Percentiles rank a stretch among this genome's conserved stretches.
phyloP scores from a whole-genome alignment of 140 eudicot species.

The Senecio squalidus region DNA sequence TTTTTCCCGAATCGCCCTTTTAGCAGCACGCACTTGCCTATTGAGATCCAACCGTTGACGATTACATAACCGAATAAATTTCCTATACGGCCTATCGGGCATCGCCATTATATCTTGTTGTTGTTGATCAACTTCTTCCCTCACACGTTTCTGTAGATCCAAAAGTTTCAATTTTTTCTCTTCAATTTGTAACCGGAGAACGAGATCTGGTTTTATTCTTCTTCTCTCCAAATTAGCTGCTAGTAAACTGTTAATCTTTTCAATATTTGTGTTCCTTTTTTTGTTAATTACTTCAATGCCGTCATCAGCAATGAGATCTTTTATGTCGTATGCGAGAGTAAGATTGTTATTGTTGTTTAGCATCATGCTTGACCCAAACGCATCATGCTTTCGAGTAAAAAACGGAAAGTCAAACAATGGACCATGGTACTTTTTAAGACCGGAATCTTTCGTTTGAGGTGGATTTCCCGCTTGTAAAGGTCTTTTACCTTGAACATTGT shows the following conservation, averaged over 20 bases:
- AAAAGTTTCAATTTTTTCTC: conserved; percentile 66
- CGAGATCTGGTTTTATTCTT: conserved; percentile 86
- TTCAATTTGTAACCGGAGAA: conserved; percentile 78
- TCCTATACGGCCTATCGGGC: conserved; percentile 91
- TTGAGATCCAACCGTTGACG: conserved; percentile 86
- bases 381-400: conserved; percentile 85
- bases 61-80: conserved; percentile 83
- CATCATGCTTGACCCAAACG: conserved; percentile 74
- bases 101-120: conserved; percentile 95
- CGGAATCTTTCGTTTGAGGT: conserved; percentile 66
- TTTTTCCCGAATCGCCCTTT: conserved; percentile 78
- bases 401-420: conserved; percentile 95
- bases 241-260: conserved; percentile 68
- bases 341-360: conserved; percentile 69
- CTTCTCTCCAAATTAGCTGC: conserved; percentile 86
- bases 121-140: conserved; percentile 84
- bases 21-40: conserved; percentile 80
- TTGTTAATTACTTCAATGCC: conserved; percentile 54
- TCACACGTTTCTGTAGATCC: conserved; percentile 72
- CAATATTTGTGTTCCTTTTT: conserved; percentile 55
- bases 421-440: conserved; percentile 86
- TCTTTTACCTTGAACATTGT: conserved; percentile 44
- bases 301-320: conserved; percentile 70
- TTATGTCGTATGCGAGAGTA: conserved; percentile 76
- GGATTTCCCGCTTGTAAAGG: conserved; percentile 40